These are phyloP conservation scores for Nicotiana undulata DNA, from an alignment of 257 asterid species.

Conservation along the genomic window DNA sequence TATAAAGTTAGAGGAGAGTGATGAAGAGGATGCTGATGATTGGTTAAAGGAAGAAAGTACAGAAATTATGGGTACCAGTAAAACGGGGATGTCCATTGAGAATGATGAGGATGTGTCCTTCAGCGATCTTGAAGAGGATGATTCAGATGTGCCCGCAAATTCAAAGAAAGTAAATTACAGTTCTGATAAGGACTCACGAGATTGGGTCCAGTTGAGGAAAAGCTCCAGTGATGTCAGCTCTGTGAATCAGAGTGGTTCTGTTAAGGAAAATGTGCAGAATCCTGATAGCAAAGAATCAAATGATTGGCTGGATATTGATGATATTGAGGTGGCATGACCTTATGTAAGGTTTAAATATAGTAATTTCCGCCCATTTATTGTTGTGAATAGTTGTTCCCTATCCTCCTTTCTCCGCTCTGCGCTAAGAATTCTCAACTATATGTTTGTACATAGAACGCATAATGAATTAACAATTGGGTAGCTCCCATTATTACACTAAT, in stretches of 20 bases:
- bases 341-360: background rate
- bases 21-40: constrained; percentile 81
- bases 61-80: constrained; percentile 32
- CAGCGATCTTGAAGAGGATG: constrained; percentile 94
- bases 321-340: constrained; percentile 45
- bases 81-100: constrained; percentile 43
- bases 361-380: background rate
- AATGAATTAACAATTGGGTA: background rate
- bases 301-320: constrained; percentile 68
- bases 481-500: background rate
- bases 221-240: constrained; percentile 26
- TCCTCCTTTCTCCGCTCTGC: background rate
- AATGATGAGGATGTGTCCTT: constrained; percentile 94
- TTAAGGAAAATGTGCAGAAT: constrained; percentile 20
- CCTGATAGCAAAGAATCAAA: constrained; percentile 48
- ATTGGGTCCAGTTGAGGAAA: constrained; percentile 76
- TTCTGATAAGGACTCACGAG: constrained; percentile 71
- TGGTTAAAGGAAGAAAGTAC: constrained; percentile 85
- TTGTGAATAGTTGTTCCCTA: constrained; percentile 11
- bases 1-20: constrained; percentile 29
- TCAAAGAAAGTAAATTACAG: constrained; percentile 41
- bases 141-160: constrained; percentile 44
- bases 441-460: constrained; percentile 6
- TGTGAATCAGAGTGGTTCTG: background rate
- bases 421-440: background rate